Evolutionary conservation across 2,329 filamentous ascomycete genomes (phyloP), one percentile per base, ranked within the genome.

Genomic region (Pseudogymnoascus sp.): DNA sequence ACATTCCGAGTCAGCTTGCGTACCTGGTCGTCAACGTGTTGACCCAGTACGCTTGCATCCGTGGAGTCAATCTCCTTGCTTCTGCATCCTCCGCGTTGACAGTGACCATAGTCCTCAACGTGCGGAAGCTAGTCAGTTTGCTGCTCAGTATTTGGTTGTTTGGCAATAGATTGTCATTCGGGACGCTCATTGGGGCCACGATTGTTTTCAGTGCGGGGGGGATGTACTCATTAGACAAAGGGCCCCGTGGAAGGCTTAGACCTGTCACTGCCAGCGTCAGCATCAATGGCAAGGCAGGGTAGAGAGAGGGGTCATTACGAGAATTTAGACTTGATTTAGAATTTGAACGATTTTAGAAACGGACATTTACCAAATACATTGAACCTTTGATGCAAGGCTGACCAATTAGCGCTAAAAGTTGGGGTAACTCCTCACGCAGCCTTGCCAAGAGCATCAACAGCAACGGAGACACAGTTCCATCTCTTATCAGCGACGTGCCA

Each of bases 91-190:
- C 93, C 3, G 96, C 95, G 0, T 82, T 99, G 62, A 98, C 95
- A 0, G 95, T 99, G 24, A 97, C 93, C 1, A 96, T 99, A 70
- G 92, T 98, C 59, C 81, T 99, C 65, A 99, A 98, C 74, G 90
- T 99, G 65, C 85, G 95, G 69, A 99, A 99, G 76, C 80, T 99
- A 19, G 89, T 96, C 62, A 97, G 93, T 70, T 83, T 98, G 65
- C 78, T 98, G 66, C 75, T 98, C 64, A 97, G 93, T 70, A 96
- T 98, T 64, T 93, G 92, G 84, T 76, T 99, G 1, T 99, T 99
- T 76, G 95, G 93, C 4, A 97, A 99, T 73, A 77, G 83, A 40
- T 79, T 99, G 67, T 85, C 89, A 11, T 77, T 81, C 0, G 88
- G 91, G 40, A 96, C 96, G 65, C 76, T 96, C 61, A 65, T 91